phyloP scores from a whole-genome alignment of 2,329 filamentous ascomycete species.

The Monilinia polystroma region DNA sequence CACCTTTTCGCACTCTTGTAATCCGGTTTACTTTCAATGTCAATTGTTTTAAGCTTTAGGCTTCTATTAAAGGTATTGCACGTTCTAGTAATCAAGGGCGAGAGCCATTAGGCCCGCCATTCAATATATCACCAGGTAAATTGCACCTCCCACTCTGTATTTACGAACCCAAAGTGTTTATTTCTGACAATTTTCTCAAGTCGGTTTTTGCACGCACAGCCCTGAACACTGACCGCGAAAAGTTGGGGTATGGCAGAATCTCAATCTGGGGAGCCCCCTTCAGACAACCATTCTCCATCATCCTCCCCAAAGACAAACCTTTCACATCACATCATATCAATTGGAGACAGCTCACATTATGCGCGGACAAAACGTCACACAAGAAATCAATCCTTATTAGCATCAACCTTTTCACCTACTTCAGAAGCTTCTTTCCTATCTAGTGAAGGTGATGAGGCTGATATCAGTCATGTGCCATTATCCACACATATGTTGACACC shows the following conservation, averaged over 20 bases:
- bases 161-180: not conserved
- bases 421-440: constrained; percentile 2
- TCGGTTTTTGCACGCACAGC: not conserved
- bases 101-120: not conserved
- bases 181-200: constrained; percentile 1
- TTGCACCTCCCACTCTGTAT: constrained; percentile 7
- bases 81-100: not conserved
- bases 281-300: not conserved
- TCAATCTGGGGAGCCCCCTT: not conserved
- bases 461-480: constrained; percentile 35
- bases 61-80: not conserved
- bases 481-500: constrained; percentile 15
- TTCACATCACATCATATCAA: not conserved
- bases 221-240: not conserved
- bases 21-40: not conserved
- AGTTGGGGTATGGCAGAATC: constrained; percentile 10
- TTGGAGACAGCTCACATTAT: not conserved
- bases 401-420: not conserved
- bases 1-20: constrained; percentile 5
- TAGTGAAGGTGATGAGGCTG: constrained; percentile 28
- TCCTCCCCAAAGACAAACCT: not conserved
- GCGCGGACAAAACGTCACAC: not conserved
- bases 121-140: not conserved
- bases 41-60: constrained; percentile 11
- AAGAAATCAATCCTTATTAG: not conserved